Conservation (phyloP, 208 protist genomes). For the Wallacemonas sp. region DNA sequence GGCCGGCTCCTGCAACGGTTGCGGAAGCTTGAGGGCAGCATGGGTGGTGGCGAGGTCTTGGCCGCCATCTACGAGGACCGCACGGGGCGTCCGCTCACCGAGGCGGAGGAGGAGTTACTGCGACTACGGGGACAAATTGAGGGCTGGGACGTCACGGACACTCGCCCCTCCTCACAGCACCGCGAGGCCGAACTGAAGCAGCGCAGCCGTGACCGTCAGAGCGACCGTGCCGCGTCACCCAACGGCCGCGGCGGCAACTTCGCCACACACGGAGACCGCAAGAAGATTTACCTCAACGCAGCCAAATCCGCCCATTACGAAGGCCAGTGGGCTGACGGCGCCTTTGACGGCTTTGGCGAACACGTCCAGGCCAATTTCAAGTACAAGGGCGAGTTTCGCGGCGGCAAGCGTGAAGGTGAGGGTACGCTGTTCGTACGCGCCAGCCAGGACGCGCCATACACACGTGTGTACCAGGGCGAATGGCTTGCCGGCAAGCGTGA, state of each 20-base stretch:
- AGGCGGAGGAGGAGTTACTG: conserved; percentile 80
- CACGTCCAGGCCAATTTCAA: conserved; percentile 70
- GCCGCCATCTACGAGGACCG: conserved; percentile 46
- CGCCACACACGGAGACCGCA: conserved; percentile 66
- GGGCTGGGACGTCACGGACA: conserved; percentile 14
- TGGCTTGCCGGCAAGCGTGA: conserved; percentile 82
- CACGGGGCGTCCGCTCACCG: conserved; percentile 74
- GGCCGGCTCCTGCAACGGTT: conserved; percentile 69
- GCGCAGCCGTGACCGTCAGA: conserved; percentile 20
- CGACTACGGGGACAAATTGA: conserved; percentile 44
- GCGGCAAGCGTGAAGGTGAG: conserved; percentile 71
- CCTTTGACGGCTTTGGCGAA: conserved; percentile 86
- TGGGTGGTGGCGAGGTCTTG: conserved; percentile 55
- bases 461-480: conserved; percentile 84
- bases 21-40: conserved; percentile 49
- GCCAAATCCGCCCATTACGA: conserved; percentile 83
- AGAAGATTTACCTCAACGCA: conserved; percentile 82
- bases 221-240: not conserved
- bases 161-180: not conserved
- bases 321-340: conserved; percentile 82
- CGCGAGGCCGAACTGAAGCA: conserved; percentile 41
- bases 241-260: conserved; percentile 21
- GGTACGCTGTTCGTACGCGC: conserved; percentile 81
- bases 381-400: conserved; percentile 84
- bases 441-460: conserved; percentile 47